Evolutionary conservation across 169 alveolate genomes (phyloP), one percentile per base, ranked within the genome.

Genomic region (Eimeria acervulina): DNA sequence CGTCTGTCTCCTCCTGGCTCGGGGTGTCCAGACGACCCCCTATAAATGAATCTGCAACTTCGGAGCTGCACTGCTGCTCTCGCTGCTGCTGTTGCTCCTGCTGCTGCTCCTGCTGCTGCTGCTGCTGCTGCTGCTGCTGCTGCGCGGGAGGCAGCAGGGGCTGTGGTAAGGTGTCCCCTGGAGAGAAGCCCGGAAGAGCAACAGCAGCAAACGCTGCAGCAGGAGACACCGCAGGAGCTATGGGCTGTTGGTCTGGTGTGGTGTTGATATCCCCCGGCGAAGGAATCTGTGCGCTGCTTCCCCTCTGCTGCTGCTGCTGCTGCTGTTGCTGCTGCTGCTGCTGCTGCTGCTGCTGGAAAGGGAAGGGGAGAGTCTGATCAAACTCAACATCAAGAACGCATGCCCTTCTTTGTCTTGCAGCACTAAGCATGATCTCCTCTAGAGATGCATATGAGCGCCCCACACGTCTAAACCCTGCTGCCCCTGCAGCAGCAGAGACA

Each of bases 341-440:
- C 92, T 83, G 91, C 91, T 83, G 92, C 78, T 31, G 76, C 52
- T 52, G 92, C 70, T 83, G 89, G 38, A 78, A 63, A 23, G 59
- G 36, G 89, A 23, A 26, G 63, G 44, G 44, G 28, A 55, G 63
- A 19, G 33, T 59, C 12, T 19, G 89, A 13, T 59, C 12, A 4
- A 78, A 23, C 26, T 55, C 89, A 5, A 78, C 89, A 31, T 78
- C 89, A 19, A 78, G 61, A 1, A 78, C 63, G 63, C 89, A 78
- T 31, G 89, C 89, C 13, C 89, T 51, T 78, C 89, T 36, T 31
- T 78, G 89, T 23, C 63, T 36, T 17, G 89, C 89, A 19, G 89
- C 89, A 36, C 89, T 78, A 12, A 78, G 61, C 31, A 78, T 17
- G 10, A 78, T 78, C 23, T 78, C 89, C 33, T 78, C 89, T 15